These are phyloP conservation scores for Streptanthus diversifolius DNA, from an alignment of 345 rosid species.

Conservation along the genomic window DNA sequence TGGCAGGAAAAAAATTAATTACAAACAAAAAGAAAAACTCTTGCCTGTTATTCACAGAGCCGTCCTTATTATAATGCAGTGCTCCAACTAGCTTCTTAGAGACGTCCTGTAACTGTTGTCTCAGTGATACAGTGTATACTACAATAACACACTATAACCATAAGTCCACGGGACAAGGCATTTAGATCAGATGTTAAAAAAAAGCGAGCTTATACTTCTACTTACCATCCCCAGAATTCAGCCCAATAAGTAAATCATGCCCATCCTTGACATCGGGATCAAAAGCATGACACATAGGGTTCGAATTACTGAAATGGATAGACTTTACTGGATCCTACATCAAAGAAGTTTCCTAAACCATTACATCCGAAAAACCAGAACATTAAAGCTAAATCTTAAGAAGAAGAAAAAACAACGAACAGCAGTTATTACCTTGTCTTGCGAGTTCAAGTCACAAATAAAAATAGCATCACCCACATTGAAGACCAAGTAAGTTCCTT, in stretches of 20 bases:
- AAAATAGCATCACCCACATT: conserved; percentile 94
- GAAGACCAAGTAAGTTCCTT: conserved; percentile 93
- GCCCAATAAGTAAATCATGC: conserved; percentile 91
- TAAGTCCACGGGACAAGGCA: conserved; percentile 24
- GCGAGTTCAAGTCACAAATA: conserved; percentile 92
- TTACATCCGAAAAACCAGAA: not conserved
- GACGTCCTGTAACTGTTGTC: conserved; percentile 96
- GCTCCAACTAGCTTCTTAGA: conserved; percentile 96
- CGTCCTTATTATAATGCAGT: conserved; percentile 93
- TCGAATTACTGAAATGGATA: conserved; percentile 87
- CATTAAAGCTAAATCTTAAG: not conserved
- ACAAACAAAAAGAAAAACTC: conserved; percentile 4
- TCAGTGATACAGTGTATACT: conserved; percentile 96
- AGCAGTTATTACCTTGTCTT: conserved; percentile 71
- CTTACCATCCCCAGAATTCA: conserved; percentile 95
- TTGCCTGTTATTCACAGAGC: conserved; percentile 87
- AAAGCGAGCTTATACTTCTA: conserved; percentile 11
- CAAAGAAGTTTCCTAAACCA: conserved; percentile 21
- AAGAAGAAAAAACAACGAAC: not conserved
- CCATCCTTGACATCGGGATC: conserved; percentile 97
- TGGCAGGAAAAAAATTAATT: not conserved
- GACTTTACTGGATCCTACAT: conserved; percentile 97
- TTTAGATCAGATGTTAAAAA: not conserved
- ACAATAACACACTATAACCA: conserved; percentile 40
- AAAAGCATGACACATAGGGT: conserved; percentile 94